A percentile compares a stretch with the other conserved stretches of the same genome.
Evolutionary conservation across 2,329 filamentous ascomycete species (phyloP).

Genomic region (Plectosphaerella sp.): DNA sequence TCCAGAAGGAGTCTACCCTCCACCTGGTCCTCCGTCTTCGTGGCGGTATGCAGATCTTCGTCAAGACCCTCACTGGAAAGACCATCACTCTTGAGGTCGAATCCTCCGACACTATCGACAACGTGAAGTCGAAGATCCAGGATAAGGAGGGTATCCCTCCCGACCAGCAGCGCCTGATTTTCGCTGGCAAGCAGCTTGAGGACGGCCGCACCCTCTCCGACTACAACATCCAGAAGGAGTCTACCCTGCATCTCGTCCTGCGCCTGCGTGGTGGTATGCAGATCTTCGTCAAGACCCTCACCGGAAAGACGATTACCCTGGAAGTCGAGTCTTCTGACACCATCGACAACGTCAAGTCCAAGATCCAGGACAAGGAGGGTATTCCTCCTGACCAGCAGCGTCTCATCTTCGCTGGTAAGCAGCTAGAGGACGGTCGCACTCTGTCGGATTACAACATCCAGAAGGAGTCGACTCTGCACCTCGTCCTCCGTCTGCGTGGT

Average conservation of each 20-base stretch:
- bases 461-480: constrained; percentile 82
- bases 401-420: constrained; percentile 91
- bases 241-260: constrained; percentile 78
- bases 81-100: constrained; percentile 91
- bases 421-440: constrained; percentile 90
- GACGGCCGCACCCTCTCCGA: constrained; percentile 86
- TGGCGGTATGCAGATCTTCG: constrained; percentile 66
- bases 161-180: constrained; percentile 93
- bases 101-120: constrained; percentile 88
- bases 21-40: constrained; percentile 71
- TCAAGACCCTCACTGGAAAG: constrained; percentile 87
- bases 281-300: constrained; percentile 82
- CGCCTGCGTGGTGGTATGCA: constrained; percentile 89
- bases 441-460: constrained; percentile 93
- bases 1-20: constrained; percentile 84
- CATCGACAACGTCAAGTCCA: constrained; percentile 90
- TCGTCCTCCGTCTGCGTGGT: constrained; percentile 83
- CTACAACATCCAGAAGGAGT: constrained; percentile 96
- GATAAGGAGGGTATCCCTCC: constrained; percentile 97
- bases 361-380: constrained; percentile 91
- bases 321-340: constrained; percentile 88
- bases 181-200: constrained; percentile 93
- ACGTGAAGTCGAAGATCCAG: constrained; percentile 95
- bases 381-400: constrained; percentile 95
- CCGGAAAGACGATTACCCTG: constrained; percentile 90